phyloP scores from a whole-genome alignment of 345 rosid species.

The Erodium maritimum region DNA sequence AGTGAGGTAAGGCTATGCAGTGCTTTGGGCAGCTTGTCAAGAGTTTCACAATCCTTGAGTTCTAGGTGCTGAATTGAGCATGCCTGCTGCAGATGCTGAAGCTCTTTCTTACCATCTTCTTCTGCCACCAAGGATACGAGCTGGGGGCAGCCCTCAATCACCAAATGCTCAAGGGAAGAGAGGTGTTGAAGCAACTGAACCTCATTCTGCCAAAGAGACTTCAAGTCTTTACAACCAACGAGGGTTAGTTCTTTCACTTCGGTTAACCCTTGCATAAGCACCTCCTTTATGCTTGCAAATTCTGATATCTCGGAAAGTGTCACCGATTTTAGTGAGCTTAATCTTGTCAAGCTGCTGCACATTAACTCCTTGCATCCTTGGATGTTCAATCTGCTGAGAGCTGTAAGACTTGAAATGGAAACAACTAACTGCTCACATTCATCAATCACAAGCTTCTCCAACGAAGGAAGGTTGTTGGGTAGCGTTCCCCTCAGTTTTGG shows the following conservation, averaged over 20 bases:
- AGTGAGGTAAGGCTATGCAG: constrained; percentile 1
- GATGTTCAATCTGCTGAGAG: constrained; percentile 2
- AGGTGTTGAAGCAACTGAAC: background rate
- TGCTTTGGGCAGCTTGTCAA: constrained; percentile 1
- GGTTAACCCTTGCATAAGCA: background rate
- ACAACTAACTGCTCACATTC: constrained; percentile 3
- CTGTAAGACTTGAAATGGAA: background rate
- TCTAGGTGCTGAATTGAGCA: constrained; percentile 3
- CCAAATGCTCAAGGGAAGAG: background rate
- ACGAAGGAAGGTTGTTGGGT: constrained; percentile 1
- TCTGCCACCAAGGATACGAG: constrained; percentile 6
- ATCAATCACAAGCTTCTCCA: constrained; percentile 8
- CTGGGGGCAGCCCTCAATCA: background rate
- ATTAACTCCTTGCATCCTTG: background rate
- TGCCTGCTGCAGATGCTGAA: background rate
- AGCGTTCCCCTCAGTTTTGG: constrained; percentile 3
- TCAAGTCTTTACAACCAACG: background rate
- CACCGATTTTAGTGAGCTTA: constrained; percentile 9
- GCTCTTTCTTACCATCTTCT: constrained; percentile 6
- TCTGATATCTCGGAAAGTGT: constrained; percentile 1
- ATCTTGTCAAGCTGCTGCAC: background rate
- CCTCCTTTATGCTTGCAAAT: background rate
- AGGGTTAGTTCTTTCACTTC: background rate
- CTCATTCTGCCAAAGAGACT: background rate
- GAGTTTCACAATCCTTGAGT: constrained; percentile 6